phyloP scores from a whole-genome alignment of 75 land plant species.

The Cryptomeria japonica region DNA sequence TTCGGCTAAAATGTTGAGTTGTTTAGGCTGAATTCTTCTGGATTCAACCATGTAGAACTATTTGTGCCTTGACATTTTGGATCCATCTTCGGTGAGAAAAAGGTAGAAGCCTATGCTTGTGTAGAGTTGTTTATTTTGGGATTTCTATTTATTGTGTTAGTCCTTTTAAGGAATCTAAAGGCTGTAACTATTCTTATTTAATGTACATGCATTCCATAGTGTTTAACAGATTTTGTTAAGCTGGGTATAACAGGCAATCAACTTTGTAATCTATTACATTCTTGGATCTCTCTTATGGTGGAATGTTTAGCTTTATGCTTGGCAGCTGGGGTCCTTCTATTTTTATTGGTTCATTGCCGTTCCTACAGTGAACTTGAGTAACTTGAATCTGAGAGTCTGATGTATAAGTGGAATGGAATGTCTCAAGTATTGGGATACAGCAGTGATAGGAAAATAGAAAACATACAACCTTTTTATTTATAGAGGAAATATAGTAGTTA shows the following conservation, averaged over 20 bases:
- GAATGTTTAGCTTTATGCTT: background rate
- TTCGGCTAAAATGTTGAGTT: background rate
- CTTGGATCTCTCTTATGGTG: background rate
- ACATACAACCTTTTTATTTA: background rate
- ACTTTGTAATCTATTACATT: background rate
- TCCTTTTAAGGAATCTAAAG: background rate
- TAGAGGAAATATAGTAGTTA: background rate
- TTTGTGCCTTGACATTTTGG: too few species aligned
- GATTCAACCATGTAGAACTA: too few species aligned
- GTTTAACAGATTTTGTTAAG: slow-evolving; percentile 1
- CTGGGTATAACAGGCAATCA: background rate
- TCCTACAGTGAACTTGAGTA: background rate
- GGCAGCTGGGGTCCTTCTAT: background rate
- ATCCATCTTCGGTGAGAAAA: too few species aligned
- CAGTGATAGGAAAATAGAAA: background rate
- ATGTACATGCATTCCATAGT: background rate
- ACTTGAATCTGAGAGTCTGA: background rate
- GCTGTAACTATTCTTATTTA: background rate
- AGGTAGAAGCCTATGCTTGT: too few species aligned
- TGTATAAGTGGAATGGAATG: background rate
- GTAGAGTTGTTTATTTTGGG: background rate
- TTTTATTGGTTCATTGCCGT: background rate
- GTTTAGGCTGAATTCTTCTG: too few species aligned
- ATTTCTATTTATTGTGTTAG: background rate
- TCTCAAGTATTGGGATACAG: background rate